Evolutionary conservation across 2,329 filamentous ascomycete species (phyloP), one percentile per base, ranked within the genome.

Genomic region (Beauveria asiatica): DNA sequence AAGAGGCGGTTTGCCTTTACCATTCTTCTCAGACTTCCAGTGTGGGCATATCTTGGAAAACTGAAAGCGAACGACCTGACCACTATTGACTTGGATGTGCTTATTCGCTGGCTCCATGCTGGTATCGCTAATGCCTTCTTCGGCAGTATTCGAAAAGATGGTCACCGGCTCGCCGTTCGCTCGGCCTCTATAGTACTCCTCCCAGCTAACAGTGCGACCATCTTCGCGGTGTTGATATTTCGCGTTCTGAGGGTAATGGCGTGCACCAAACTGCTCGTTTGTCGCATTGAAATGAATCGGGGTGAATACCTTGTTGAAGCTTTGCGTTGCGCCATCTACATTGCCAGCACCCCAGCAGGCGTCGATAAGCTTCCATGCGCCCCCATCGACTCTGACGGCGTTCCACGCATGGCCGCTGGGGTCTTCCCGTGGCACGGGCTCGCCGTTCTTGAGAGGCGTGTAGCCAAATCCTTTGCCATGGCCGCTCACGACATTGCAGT

Each of bases 301-400:
- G 1, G 78, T 80, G 71, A 97, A 96, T 1, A 77, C 72, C 60
- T 80, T 74, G 17, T 59, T 59, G 50, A 58, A 59, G 30, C 25
- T 46, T 13, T 59, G 57, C 21, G 77, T 78, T 54, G 59, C 64
- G 21, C 68, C 77, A 48, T 78, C 73, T 9, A 96, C 74, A 63
- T 83, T 78, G 2, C 93, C 93, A 0, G 93, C 90, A 44, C 94
- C 94, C 94, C 94, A 99, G 70, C 93, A 97, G 0, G 88, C 75
- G 68, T 99, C 94, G 53, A 97, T 76, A 1, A 97, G 81, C 73
- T 97, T 96, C 93, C 93, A 97, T 64, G 85, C 83, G 2, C 90
- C 90, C 27, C 86, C 83, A 67, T 97, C 93, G 61, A 97, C 91
- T 56, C 85, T 82, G 7, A 97, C 90, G 0, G 89, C 92, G 68